Base-by-base conservation (phyloP, 1,139 yeast species). In the Sugiyamaella castrensis region DNA sequence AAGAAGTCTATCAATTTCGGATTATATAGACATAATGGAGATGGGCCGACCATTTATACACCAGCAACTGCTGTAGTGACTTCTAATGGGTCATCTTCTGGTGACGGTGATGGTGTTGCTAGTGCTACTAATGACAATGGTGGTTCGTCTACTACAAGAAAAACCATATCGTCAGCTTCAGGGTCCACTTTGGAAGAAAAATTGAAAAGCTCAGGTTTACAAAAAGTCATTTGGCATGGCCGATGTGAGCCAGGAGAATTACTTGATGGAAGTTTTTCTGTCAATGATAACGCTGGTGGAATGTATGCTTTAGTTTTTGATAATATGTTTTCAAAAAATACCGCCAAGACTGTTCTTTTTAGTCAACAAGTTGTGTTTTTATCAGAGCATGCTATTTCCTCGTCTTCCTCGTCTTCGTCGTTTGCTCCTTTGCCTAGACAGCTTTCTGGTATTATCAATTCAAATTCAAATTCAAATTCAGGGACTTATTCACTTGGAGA, bases 281-380 rank as follows among this genome's bases (percentile, higher is more conserved):
- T 84, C 1, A 64, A 67, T 2, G 70, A 71, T 31, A 70, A 71
- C 34, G 37, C 44, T 9, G 65, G 58, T 9, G 87, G 87, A 1
- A 77, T 82, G 64, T 86, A 80, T 70, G 98, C 97, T 0, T 84
- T 92, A 63, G 84, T 92, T 13, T 84, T 92, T 64, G 98, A 92
- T 67, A 92, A 92, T 66, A 85, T 96, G 1, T 88, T 91, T 58
- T 84, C 96, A 35, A 88, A 87, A 61, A 87, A 84, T 39, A 85
- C 82, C 19, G 82, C 91, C 46, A 92, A 92, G 68, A 87, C 84
- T 53, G 83, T 91, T 1, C 72, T 82, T 50, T 89, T 89, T 66
- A 80, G 84, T 47, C 75, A 79, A 46, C 75, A 75, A 51, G 71
- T 80, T 10, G 64, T 57, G 47, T 53, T 37, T 35, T 24, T 32